Base-by-base conservation (phyloP, 345 rosid genomes). In the Sonneratia alba region DNA sequence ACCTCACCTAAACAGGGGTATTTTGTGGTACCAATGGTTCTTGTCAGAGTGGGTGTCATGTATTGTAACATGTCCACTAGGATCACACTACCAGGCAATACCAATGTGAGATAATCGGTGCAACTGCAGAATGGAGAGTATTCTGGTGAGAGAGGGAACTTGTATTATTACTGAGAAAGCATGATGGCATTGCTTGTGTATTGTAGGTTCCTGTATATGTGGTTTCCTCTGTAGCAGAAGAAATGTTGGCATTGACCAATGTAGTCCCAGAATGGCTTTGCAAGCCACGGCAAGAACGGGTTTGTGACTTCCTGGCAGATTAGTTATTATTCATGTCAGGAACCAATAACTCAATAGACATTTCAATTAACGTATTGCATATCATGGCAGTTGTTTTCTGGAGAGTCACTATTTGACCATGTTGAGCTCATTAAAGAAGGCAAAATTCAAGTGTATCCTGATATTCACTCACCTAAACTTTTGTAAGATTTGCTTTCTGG, bases 251-350 rank as follows among this genome's bases (percentile, higher is more conserved):
- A 38, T 90, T 78, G 79, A 76, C 87, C 66, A 88, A 86, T 72
- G 79, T 83, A 45, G 77, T 94, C 77, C 97, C 97, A 36, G 96
- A 94, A 80, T 91, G 97, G 97, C 72, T 94, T 36, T 90, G 95
- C 78, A 80, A 85, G 78, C 81, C 83, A 72, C 85, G 89, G 48
- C 96, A 90, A 78, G 90, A 90, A 75, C 89, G 86, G 87, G 96
- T 94, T 79, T 59, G 11, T 78, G 65, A n/a, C 71, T 14, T 24
- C 71, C 16, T 19, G 75, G 49, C 27, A n/a, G 37, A 70, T 36
- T 36, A 21, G 27, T 14, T 7, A 7, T 5, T 24, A 18, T n/a
- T 38, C 19, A 18, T 56, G 47, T 32, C 22, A 45, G 18, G 15
- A 68, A 15, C 49, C 40, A 8, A 1, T 42, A 11, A 19, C 0